Conservation (phyloP, 805 yeast species). For the Candida dajiaensis region DNA sequence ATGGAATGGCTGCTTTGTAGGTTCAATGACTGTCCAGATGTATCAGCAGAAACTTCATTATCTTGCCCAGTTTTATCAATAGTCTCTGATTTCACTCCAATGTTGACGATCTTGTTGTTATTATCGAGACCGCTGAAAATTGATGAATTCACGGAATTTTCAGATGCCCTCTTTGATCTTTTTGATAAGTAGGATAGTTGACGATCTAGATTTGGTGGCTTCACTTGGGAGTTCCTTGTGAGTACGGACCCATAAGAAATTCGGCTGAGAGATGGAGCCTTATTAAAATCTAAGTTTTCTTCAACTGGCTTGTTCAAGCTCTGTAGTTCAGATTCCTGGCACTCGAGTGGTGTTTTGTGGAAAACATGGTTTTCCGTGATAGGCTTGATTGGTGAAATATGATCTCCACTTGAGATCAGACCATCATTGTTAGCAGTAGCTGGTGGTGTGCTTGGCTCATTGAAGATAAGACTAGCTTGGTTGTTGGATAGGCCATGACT, state of each 20-base stretch:
- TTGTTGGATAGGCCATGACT: constrained; percentile 1
- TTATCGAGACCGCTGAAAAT: constrained; percentile 14
- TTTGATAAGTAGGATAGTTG: constrained; percentile 20
- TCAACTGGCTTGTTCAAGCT: background rate
- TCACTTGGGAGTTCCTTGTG: background rate
- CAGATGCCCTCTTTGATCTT: constrained; percentile 17
- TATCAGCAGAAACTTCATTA: background rate
- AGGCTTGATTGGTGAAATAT: constrained; percentile 23
- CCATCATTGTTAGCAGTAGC: constrained; percentile 11
- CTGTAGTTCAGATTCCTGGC: background rate
- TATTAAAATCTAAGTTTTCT: constrained; percentile 12
- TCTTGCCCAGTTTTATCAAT: constrained; percentile 2
- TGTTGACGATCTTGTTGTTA: constrained; percentile 11
- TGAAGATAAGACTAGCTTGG: constrained; percentile 8
- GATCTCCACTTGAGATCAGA: constrained; percentile 22
- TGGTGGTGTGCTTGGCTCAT: constrained; percentile 24
- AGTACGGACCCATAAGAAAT: constrained; percentile 16
- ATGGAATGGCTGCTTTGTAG: constrained; percentile 1
- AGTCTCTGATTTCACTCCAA: constrained; percentile 3
- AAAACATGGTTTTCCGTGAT: constrained; percentile 10
- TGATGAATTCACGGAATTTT: constrained; percentile 10
- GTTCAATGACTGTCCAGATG: background rate
- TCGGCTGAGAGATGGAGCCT: constrained; percentile 18
- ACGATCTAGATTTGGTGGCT: constrained; percentile 1
- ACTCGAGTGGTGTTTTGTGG: background rate